A percentile compares a stretch with the other conserved stretches of the same genome.
phyloP scores from a whole-genome alignment of 192 early-diverging fungal species.

The Backusella macrospora region DNA sequence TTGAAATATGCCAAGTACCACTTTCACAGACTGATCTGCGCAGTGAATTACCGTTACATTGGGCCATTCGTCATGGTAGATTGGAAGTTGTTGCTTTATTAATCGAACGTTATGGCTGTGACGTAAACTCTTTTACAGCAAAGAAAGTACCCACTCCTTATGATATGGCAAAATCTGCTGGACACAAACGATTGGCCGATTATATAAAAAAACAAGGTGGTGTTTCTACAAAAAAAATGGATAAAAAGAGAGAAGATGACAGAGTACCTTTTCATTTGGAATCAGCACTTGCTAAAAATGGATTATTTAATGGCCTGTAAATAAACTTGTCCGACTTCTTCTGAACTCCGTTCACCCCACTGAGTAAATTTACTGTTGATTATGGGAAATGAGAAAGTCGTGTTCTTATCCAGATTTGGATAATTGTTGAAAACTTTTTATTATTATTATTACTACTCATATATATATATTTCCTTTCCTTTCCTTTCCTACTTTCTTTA shows the following conservation, averaged over 20 bases:
- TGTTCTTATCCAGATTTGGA: constrained; percentile 10
- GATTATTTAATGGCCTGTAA: constrained; percentile 23
- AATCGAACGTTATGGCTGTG: constrained; percentile 30
- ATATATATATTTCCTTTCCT: background rate
- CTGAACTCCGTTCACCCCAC: background rate
- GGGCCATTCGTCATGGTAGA: constrained; percentile 36
- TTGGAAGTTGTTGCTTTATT: constrained; percentile 29
- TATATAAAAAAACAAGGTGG: constrained; percentile 35
- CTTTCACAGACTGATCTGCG: constrained; percentile 25
- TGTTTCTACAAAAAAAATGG: constrained; percentile 33
- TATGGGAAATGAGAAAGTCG: background rate
- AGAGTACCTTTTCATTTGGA: constrained; percentile 33
- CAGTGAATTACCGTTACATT: constrained; percentile 39
- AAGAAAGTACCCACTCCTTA: constrained; percentile 34
- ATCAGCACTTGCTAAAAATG: constrained; percentile 32
- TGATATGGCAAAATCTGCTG: constrained; percentile 31
- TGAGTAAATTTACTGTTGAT: background rate
- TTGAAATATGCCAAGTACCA: constrained; percentile 26
- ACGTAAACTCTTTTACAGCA: constrained; percentile 33
- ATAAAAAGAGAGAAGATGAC: constrained; percentile 34
- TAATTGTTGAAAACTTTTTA: constrained; percentile 12
- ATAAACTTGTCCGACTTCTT: constrained; percentile 6
- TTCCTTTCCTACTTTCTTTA: background rate
- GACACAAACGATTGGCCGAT: constrained; percentile 30
- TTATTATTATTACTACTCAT: constrained; percentile 19